Evolutionary conservation across 371 early-diverging fungal genomes (phyloP), one percentile per base, ranked within the genome.

Genomic region (Coemansia sp.): DNA sequence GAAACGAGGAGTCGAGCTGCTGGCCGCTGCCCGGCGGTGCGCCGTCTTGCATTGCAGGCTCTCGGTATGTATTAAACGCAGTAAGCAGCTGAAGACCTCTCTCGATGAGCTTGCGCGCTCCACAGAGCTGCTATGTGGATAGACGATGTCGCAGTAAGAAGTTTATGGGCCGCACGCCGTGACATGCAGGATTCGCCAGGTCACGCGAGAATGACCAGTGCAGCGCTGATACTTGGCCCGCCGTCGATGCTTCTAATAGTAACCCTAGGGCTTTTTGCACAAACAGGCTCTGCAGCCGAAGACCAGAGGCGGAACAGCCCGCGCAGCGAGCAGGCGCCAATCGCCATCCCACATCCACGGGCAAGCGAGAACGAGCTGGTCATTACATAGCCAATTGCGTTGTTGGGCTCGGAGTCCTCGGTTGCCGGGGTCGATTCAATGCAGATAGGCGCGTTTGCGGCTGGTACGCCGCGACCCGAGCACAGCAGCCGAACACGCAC

Each of bases 1-100:
- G 90, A 78, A 84, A 88, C 4, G 86, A 84, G 34, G 82, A 72
- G 45, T 81, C 78, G 45, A 82, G 80, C 53, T 80, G 81, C 43
- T 77, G 79, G 59, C 65, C 61, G 31, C 35, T 72, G 45, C 50
- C 51, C 9, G n/a, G 47, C 36, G 60, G 70, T 5, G 68, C 39
- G 45, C 43, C 36, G 16, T 70, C 71, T 11, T 67, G 62, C 72
- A 63, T 60, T 10, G 40, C 9, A 14, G 14, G 13, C 3, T 2
- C 26, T 30, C 10, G 31, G 14, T 34, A 11, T 48, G 6, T 49
- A 31, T 30, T 31, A 26, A 26, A 26, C 26, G 26, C 10, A 42
- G 13, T 40, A 40, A 42, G n/a, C 42, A 42, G 10, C n/a, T 42
- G n/a, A 42, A 42, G 5, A n/a, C 5, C 9, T 9, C 10, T 7